A percentile compares a stretch with the other conserved stretches of the same genome.
phyloP scores from a whole-genome alignment of 306 rosid genomes.

The Urtica urens region DNA sequence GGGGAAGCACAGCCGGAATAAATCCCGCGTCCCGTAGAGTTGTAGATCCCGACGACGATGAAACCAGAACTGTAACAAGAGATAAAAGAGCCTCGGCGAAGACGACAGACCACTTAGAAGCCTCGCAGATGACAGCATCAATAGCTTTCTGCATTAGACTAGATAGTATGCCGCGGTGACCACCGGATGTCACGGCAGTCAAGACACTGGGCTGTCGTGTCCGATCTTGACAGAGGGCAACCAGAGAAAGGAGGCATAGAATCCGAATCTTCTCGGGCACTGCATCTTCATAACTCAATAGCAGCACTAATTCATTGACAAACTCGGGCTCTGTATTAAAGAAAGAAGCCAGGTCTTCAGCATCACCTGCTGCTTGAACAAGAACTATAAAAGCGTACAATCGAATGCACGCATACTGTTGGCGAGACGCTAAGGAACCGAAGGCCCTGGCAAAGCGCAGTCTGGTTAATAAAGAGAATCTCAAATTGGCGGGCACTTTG shows the following conservation, averaged over 20 bases:
- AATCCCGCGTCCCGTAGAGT: conserved; percentile 97
- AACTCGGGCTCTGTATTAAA: conserved; percentile 95
- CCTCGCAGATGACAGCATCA: conserved; percentile 53
- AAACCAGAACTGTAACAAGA: conserved; percentile 81
- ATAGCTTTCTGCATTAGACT: conserved; percentile 95
- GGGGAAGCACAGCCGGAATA: conserved; percentile 88
- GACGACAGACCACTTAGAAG: conserved; percentile 70
- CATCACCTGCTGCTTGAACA: conserved; percentile 82
- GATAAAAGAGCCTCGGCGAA: conserved; percentile 87
- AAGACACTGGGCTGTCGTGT: conserved; percentile 70
- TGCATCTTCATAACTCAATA: conserved; percentile 79
- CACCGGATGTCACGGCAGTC: conserved; percentile 92
- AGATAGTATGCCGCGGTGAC: conserved; percentile 88
- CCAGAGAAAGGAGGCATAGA: conserved; percentile 72
- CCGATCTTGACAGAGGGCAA: conserved; percentile 93
- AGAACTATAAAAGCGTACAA: conserved; percentile 86
- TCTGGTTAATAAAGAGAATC: conserved; percentile 88
- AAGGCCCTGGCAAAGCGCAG: conserved; percentile 91
- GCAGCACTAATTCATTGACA: conserved; percentile 76
- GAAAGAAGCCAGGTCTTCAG: conserved; percentile 72
- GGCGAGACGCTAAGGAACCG: conserved; percentile 73
- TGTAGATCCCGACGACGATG: conserved; percentile 90
- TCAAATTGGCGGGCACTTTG: conserved; percentile 61
- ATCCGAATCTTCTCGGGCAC: conserved; percentile 71
- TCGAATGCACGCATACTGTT: conserved; percentile 85